A percentile compares a stretch with the other conserved stretches of the same genome.
Evolutionary conservation across 495 filamentous ascomycete species (phyloP).

Genomic region (Corynascus novoguineensis): DNA sequence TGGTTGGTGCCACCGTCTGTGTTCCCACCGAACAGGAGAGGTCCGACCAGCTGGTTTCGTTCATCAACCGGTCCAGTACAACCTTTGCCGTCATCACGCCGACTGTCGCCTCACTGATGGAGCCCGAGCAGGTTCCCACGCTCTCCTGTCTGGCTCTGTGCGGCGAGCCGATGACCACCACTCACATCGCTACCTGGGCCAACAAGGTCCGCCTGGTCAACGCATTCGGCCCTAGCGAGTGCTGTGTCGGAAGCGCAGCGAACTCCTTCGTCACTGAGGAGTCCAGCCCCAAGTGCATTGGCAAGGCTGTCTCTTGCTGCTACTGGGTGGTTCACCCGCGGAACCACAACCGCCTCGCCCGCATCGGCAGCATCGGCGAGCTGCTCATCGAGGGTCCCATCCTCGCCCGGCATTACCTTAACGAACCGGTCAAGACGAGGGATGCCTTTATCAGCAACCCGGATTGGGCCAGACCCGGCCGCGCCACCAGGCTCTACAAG

Average conservation of each 20-base stretch:
- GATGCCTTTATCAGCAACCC: constrained; percentile 47
- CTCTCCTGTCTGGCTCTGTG: not conserved
- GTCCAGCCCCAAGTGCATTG: constrained; percentile 6
- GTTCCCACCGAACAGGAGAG: constrained; percentile 20
- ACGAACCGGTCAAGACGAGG: constrained; percentile 39
- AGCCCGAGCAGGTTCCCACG: not conserved
- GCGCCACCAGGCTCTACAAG: constrained; percentile 56
- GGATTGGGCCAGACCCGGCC: constrained; percentile 42
- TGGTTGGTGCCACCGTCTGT: constrained; percentile 36
- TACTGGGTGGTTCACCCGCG: constrained; percentile 53
- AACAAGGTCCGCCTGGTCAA: constrained; percentile 23
- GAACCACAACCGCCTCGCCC: constrained; percentile 49
- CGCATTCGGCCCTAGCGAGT: constrained; percentile 24
- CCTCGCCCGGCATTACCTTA: constrained; percentile 48
- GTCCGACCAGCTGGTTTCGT: not conserved
- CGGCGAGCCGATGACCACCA: constrained; percentile 6
- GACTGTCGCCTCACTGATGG: not conserved
- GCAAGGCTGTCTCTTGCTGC: constrained; percentile 5
- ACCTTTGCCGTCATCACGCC: constrained; percentile 7
- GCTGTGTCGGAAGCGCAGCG: constrained; percentile 6
- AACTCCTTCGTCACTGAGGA: not conserved
- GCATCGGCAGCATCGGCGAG: constrained; percentile 57
- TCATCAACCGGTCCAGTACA: constrained; percentile 4
- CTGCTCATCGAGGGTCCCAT: constrained; percentile 57
- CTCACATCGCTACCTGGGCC: constrained; percentile 12